Conservation (phyloP, 2,329 filamentous ascomycete genomes). For the Tolypocladium album region DNA sequence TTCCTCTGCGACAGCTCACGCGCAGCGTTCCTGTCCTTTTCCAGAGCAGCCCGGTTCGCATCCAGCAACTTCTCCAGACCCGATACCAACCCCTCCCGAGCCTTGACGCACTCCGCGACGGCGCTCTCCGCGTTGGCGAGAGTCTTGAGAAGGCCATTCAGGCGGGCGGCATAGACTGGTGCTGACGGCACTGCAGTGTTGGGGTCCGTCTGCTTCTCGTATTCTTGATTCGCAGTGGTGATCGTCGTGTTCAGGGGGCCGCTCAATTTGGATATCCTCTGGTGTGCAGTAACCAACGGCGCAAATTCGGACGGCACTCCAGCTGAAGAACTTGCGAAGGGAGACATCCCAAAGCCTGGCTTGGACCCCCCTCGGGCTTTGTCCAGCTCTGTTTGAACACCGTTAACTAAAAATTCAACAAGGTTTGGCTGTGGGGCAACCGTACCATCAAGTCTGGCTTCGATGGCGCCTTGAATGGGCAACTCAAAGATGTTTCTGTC, state of each 20-base stretch:
- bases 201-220: slow-evolving; percentile 70
- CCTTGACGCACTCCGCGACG: slow-evolving; percentile 81
- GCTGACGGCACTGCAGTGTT: slow-evolving; percentile 60
- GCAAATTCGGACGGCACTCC: slow-evolving; percentile 63
- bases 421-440: too few relatives aligned
- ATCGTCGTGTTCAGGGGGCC: slow-evolving; percentile 56
- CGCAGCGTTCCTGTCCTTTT: slow-evolving; percentile 57
- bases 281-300: slow-evolving; percentile 63
- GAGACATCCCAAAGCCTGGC: slow-evolving; percentile 44
- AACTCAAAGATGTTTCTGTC: slow-evolving; percentile 74
- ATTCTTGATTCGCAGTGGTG: slow-evolving; percentile 68
- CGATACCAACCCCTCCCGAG: slow-evolving; percentile 64
- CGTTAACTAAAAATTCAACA: slow-evolving; percentile 4
- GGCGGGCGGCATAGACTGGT: slow-evolving; percentile 81
- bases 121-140: slow-evolving; percentile 82
- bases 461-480: slow-evolving; percentile 70
- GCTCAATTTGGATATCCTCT: slow-evolving; percentile 62
- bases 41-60: slow-evolving; percentile 58
- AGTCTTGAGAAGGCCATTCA: slow-evolving; percentile 82
- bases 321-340: slow-evolving; percentile 41
- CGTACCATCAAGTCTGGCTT: slow-evolving; percentile 68
- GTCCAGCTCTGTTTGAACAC: slow-evolving; percentile 43
- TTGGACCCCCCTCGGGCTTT: slow-evolving; percentile 44
- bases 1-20: slow-evolving; percentile 56
- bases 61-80: slow-evolving; percentile 76